A percentile compares a stretch with the other conserved stretches of the same genome.
Evolutionary conservation across 768 basidiomycete species (phyloP).

Genomic region (Tephrocybe sp.): DNA sequence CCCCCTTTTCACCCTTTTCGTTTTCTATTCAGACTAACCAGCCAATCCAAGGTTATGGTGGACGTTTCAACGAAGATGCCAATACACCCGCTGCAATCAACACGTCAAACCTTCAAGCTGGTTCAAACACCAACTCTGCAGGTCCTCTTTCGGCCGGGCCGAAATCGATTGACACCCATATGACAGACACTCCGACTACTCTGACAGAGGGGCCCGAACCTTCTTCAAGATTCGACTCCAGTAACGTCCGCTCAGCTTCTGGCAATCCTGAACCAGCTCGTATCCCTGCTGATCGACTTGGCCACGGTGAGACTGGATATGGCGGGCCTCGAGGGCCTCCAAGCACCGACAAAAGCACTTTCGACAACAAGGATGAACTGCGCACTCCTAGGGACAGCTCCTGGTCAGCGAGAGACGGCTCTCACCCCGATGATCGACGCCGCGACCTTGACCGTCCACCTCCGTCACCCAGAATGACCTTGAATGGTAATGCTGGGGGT

Average conservation of each 20-base stretch:
- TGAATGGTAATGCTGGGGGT: constrained; percentile 8
- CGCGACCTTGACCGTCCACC: constrained; percentile 25
- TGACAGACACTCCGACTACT: constrained; percentile 14
- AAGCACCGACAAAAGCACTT: constrained; percentile 24
- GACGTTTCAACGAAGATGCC: constrained; percentile 23
- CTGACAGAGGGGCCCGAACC: constrained; percentile 13
- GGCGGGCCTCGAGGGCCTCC: constrained; percentile 19
- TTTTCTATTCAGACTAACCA: constrained; percentile 19
- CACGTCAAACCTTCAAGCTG: constrained; percentile 26
- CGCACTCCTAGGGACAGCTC: constrained; percentile 20
- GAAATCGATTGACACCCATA: constrained; percentile 14
- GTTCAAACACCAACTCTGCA: constrained; percentile 19
- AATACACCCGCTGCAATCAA: constrained; percentile 16
- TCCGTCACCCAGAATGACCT: constrained; percentile 15
- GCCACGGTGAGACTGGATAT: constrained; percentile 29
- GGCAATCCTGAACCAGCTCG: constrained; percentile 15
- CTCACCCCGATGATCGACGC: constrained; percentile 29
- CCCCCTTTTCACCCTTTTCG: constrained; percentile 14
- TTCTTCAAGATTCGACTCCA: constrained; percentile 13
- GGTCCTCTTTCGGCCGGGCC: constrained; percentile 14
- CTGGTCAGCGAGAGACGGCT: constrained; percentile 29
- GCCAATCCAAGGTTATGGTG: constrained; percentile 19
- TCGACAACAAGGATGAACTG: constrained; percentile 28
- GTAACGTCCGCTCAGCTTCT: constrained; percentile 10
- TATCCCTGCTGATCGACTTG: constrained; percentile 18